These are phyloP conservation scores for Rhizopus delemar DNA, from an alignment of 371 early-diverging fungal species.

Conservation along the genomic window DNA sequence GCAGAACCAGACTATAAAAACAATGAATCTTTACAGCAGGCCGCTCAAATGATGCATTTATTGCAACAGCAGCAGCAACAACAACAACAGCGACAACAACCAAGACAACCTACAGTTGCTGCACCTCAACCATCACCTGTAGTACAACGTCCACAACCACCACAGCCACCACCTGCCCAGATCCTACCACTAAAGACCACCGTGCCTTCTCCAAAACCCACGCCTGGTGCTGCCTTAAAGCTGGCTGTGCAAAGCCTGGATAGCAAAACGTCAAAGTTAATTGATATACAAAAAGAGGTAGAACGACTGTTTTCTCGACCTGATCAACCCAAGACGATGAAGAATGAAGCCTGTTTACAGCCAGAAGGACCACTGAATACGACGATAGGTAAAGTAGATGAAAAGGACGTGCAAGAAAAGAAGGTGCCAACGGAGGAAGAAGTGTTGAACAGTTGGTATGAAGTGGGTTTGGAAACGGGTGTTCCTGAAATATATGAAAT, in stretches of 20 bases:
- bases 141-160: not conserved
- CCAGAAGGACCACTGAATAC: slow-evolving; percentile 1
- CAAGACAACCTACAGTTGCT: not conserved
- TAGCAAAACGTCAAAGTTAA: slow-evolving; percentile 25
- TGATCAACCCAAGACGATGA: slow-evolving; percentile 6
- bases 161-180: not conserved
- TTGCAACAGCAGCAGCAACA: slow-evolving; percentile 20
- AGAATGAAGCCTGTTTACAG: not conserved
- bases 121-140: slow-evolving; percentile 3
- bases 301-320: slow-evolving; percentile 23
- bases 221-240: not conserved
- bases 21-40: slow-evolving; percentile 12
- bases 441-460: slow-evolving; percentile 30
- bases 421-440: not conserved
- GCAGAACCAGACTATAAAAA: slow-evolving; percentile 4
- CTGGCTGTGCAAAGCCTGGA: slow-evolving; percentile 21
- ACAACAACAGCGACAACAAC: slow-evolving; percentile 18
- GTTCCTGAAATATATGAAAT: slow-evolving; percentile 22
- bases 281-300: slow-evolving; percentile 44
- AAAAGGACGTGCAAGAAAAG: not conserved
- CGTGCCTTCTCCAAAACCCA: slow-evolving; percentile 22
- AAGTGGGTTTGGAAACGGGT: slow-evolving; percentile 45
- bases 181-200: not conserved
- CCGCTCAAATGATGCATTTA: slow-evolving; percentile 9
- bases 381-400: slow-evolving; percentile 18